Conservation (phyloP, 768 basidiomycete genomes). For the Coprinellus micaceus region DNA sequence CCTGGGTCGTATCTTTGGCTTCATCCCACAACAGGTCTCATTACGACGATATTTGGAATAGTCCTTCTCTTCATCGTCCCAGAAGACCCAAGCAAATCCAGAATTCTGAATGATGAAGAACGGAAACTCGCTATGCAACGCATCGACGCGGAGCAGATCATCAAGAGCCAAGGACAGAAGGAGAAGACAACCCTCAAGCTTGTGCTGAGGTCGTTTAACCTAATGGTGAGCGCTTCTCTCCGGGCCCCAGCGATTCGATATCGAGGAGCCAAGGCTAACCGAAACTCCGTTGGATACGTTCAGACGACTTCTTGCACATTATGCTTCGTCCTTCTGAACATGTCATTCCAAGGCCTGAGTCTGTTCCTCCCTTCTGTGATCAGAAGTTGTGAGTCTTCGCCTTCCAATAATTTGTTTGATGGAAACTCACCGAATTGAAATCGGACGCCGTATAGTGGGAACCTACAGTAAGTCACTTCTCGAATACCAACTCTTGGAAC, state of each 20-base stretch:
- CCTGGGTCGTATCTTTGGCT: background rate
- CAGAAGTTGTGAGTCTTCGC: conserved; percentile 28
- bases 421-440: too few species aligned
- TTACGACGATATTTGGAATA: conserved; percentile 26
- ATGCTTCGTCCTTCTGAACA: conserved; percentile 26
- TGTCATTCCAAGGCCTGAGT: conserved; percentile 33
- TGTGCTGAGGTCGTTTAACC: conserved; percentile 20
- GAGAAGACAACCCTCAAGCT: conserved; percentile 25
- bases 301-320: conserved; percentile 31
- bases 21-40: conserved; percentile 20
- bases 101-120: conserved; percentile 25
- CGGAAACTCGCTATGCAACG: conserved; percentile 25
- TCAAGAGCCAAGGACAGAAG: conserved; percentile 25
- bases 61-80: conserved; percentile 25
- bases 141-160: conserved; percentile 26
- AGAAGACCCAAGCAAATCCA: conserved; percentile 24
- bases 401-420: too few species aligned
- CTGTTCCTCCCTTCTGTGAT: conserved; percentile 40
- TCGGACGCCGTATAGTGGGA: conserved; percentile 29
- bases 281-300: background rate
- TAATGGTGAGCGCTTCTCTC: conserved; percentile 14
- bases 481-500: background rate
- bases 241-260: too few species aligned
- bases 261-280: background rate
- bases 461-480: conserved; percentile 27